Evolutionary conservation across 768 basidiomycete genomes (phyloP), one percentile per base, ranked within the genome.

Genomic region (Podaxis sp.): DNA sequence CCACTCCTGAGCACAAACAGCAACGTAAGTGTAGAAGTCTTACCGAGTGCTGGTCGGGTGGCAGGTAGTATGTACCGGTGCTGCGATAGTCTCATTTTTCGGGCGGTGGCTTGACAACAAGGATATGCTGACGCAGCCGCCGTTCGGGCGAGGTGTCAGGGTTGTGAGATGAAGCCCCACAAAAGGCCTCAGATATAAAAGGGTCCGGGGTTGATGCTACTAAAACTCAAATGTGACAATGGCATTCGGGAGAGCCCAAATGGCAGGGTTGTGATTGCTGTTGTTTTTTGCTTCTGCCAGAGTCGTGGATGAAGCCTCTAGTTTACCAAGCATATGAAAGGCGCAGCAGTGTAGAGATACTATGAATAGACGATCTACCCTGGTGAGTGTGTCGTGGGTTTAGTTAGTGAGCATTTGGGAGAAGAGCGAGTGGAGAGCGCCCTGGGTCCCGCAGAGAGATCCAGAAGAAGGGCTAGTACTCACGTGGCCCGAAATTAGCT

Each of bases 401-500:
- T 17, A 11, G 40, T 17, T 29, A 24, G 12, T 33, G n/a, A 33
- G 46, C 46, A 47, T 9, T 11, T 47, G 25, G 27, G 24, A 22
- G 56, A 43, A 46, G 17, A 15, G 33, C 17, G 15, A 9, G 27
- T 46, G 22, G 56, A 43, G 33, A 40, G 29, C 3, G 36, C 57
- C n/a, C 41, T n/a, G 41, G 41, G 41, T 43, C 41, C 41, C 54
- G 54, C 37, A 37, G 54, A 55, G 36, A 40, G 36, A 55, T 40
- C 54, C 54, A 55, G 54, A 51, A 59, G 50, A n/a, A 52, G 58
- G 46, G 58, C 2, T 6, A 15, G 22, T 59, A 25, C 38, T 60
- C 50, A 60, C 59, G 59, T 60, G 59, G 12, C 13, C 59, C 38
- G 51, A 43, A 53, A 54, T 25, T 46, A 57, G 41, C 15, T 27